These are phyloP conservation scores for Yamadazyma laniorum DNA, from an alignment of 805 yeast species.

Conservation along the genomic window DNA sequence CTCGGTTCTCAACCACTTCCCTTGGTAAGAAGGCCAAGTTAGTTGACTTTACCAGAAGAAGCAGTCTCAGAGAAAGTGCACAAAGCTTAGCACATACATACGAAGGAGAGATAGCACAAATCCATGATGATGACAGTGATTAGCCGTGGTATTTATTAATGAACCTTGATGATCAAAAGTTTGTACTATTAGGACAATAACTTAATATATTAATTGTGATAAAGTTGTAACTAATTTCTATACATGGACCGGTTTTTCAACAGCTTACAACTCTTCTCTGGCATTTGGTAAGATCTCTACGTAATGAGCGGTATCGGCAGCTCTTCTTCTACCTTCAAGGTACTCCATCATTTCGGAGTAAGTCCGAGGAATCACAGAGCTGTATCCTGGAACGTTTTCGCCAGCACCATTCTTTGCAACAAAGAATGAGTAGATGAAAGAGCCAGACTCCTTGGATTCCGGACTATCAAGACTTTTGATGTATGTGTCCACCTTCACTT, in stretches of 20 bases:
- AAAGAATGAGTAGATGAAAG: constrained; percentile 85
- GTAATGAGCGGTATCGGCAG: constrained; percentile 73
- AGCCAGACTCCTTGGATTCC: constrained; percentile 70
- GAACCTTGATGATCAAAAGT: constrained; percentile 4
- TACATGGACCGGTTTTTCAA: too few species aligned
- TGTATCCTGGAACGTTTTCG: constrained; percentile 52
- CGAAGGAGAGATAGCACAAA: constrained; percentile 35
- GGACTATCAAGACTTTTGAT: constrained; percentile 68
- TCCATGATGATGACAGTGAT: constrained; percentile 14
- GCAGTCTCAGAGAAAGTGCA: constrained; percentile 41
- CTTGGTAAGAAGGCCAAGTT: constrained; percentile 38
- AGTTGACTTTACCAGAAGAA: constrained; percentile 47
- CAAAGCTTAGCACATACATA: constrained; percentile 28
- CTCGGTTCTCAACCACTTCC: constrained; percentile 17
- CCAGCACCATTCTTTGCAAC: constrained; percentile 60
- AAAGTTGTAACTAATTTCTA: too few species aligned
- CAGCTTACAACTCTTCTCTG: constrained; percentile 5
- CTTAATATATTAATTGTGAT: not conserved
- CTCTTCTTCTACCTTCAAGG: constrained; percentile 87
- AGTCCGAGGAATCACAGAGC: constrained; percentile 80
- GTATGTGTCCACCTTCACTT: constrained; percentile 82
- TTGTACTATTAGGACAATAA: not conserved
- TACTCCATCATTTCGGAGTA: constrained; percentile 92
- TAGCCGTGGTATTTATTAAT: not conserved
- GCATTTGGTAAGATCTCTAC: constrained; percentile 38